Evolutionary conservation across 2,329 filamentous ascomycete species (phyloP).

Genomic region (Penicillium sclerotiorum): DNA sequence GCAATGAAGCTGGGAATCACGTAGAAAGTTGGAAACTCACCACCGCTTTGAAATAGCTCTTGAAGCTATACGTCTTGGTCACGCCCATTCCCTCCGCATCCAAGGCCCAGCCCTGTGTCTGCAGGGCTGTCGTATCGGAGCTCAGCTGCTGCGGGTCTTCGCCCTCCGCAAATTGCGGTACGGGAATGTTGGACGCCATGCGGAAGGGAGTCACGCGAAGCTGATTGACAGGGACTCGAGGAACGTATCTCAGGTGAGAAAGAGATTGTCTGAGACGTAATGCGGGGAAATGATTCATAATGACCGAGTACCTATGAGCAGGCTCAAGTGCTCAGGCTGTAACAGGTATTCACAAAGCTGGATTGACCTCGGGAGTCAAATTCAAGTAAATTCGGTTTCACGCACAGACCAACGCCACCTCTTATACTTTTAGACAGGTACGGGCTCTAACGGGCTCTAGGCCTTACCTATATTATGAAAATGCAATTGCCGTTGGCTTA

Average conservation of each 20-base stretch:
- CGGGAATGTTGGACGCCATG: constrained; percentile 23
- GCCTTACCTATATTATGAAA: too few species aligned
- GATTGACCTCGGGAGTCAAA: too few species aligned
- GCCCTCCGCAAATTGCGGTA: constrained; percentile 33
- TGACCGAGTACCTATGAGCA: too few species aligned
- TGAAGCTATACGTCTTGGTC: constrained; percentile 43
- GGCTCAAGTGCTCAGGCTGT: too few species aligned
- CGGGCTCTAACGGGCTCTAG: too few species aligned
- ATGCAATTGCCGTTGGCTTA: too few species aligned
- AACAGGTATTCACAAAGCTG: too few species aligned
- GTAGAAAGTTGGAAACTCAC: constrained; percentile 24
- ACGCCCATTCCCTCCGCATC: constrained; percentile 38
- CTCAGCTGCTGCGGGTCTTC: constrained; percentile 30
- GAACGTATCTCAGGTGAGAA: too few species aligned
- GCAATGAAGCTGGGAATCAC: not conserved
- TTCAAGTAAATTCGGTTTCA: too few species aligned
- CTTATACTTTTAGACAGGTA: too few species aligned
- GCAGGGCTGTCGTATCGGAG: constrained; percentile 27
- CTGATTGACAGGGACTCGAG: too few species aligned
- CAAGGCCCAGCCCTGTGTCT: constrained; percentile 36
- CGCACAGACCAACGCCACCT: too few species aligned
- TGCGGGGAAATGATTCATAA: constrained; percentile 8
- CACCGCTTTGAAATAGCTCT: constrained; percentile 42
- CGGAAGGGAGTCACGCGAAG: constrained; percentile 1
- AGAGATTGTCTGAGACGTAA: constrained; percentile 10